Evolutionary conservation across 306 rosid genomes (phyloP), one percentile per base, ranked within the genome.

Genomic region (Inga leiocalycina): DNA sequence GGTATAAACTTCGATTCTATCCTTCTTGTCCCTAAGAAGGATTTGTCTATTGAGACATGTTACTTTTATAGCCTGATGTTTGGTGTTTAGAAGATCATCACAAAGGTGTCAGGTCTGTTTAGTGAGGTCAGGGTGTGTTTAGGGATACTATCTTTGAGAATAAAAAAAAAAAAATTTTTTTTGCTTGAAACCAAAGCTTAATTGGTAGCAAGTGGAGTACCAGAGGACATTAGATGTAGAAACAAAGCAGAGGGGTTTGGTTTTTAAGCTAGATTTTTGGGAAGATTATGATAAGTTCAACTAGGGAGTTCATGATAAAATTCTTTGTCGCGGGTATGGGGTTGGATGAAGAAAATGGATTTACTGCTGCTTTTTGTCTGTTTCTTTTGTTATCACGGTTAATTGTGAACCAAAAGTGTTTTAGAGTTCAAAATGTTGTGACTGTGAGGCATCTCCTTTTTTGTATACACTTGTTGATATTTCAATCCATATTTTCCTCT

Each of bases 401-500:
- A 59, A 59, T 59, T 3, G 32, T 59, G 13, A 59, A 22, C 65
- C 30, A 20, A 59, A 59, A 59, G 32, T n/a, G 32, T 11, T n/a
- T 59, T 59, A 22, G 30, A 10, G 66, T 10, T 24, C 66, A 61
- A 10, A n/a, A 52, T 17, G 34, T 12, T 22, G 34, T 9, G 66
- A 54, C 24, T 19, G 8, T 54, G 61, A 16, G 61, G 61, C 61
- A 54, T 54, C 10, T 17, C 61, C 24, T 54, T 54, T 19, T 54
- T 19, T 54, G 61, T 16, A n/a, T 6, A 19, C 8, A 54, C 61
- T 51, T 14, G 57, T 17, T 17, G 61, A 54, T 54, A 54, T 54
- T 54, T 54, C 61, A 54, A 54, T 57, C 41, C 51, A 81, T 80
- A 39, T 78, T 71, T 78, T 78, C 44, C 68, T 71, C 24, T 82